Conservation (phyloP, 495 filamentous ascomycete genomes). For the Penicillium manginii region DNA sequence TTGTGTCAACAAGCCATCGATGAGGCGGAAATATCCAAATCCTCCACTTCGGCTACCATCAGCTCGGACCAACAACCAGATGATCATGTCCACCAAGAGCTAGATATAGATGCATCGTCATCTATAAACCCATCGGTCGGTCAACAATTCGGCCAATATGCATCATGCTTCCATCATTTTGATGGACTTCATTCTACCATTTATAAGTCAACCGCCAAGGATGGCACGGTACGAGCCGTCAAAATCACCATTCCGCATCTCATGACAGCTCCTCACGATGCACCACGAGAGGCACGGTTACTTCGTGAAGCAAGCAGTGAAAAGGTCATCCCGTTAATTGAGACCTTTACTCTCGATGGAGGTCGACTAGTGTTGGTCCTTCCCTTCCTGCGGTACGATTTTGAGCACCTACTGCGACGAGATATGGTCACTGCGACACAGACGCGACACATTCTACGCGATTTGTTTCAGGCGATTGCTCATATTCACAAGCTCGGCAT, state of each 20-base stretch:
- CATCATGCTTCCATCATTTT: slow-evolving; percentile 67
- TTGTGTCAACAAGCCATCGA: slow-evolving; percentile 48
- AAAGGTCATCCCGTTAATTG: slow-evolving; percentile 69
- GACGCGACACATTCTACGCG: slow-evolving; percentile 55
- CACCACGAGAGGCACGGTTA: slow-evolving; percentile 75
- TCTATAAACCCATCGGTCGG: slow-evolving; percentile 16
- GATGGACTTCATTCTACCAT: slow-evolving; percentile 84
- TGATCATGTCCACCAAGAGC: slow-evolving; percentile 17
- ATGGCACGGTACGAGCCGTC: slow-evolving; percentile 64
- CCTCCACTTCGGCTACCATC: slow-evolving; percentile 21
- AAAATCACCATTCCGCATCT: slow-evolving; percentile 81
- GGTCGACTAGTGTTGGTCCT: slow-evolving; percentile 77
- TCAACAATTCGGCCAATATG: slow-evolving; percentile 72
- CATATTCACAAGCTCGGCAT: slow-evolving; percentile 75
- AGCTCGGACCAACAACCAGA: slow-evolving; percentile 19
- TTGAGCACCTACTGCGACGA: slow-evolving; percentile 63
- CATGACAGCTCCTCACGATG: slow-evolving; percentile 78
- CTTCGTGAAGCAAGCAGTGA: slow-evolving; percentile 53
- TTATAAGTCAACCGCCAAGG: slow-evolving; percentile 59
- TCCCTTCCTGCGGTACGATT: slow-evolving; percentile 76
- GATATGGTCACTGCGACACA: slow-evolving; percentile 47
- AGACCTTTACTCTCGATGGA: slow-evolving; percentile 70
- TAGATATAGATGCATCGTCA: slow-evolving; percentile 4
- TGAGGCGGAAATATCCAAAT: slow-evolving; percentile 31
- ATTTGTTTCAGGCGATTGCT: slow-evolving; percentile 72